A percentile compares a stretch with the other conserved stretches of the same genome.
These are phyloP conservation scores for Veloporphyrellus conicus DNA, from an alignment of 1,284 basidiomycete species.

Conservation along the genomic window DNA sequence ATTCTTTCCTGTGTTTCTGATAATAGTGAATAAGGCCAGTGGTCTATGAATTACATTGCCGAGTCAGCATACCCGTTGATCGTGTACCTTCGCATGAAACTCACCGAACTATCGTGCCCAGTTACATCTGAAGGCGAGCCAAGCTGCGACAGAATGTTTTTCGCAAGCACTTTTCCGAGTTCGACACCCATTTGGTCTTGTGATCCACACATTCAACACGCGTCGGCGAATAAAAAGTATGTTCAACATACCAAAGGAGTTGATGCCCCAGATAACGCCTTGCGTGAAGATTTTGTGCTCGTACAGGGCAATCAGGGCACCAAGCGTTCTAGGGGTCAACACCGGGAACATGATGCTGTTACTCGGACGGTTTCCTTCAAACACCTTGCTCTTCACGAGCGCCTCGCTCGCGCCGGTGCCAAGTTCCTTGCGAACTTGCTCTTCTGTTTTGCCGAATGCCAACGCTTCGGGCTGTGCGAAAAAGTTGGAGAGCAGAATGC, in stretches of 20 bases:
- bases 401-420: slow-evolving; percentile 73
- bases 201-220: slow-evolving; percentile 8
- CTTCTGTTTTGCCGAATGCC: slow-evolving; percentile 96
- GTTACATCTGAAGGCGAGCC: slow-evolving; percentile 77
- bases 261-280: slow-evolving; percentile 97
- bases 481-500: slow-evolving; percentile 96
- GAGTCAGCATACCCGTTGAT: slow-evolving; percentile 7
- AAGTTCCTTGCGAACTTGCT: slow-evolving; percentile 80
- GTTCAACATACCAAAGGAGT: slow-evolving; percentile 76
- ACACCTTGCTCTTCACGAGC: slow-evolving; percentile 95
- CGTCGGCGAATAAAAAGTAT: background rate
- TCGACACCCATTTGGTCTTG: slow-evolving; percentile 94
- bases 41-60: slow-evolving; percentile 57
- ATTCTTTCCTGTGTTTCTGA: slow-evolving; percentile 80
- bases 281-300: slow-evolving; percentile 99
- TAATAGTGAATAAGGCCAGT: slow-evolving; percentile 93
- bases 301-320: slow-evolving; percentile 85
- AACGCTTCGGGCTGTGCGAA: slow-evolving; percentile 97
- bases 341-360: slow-evolving; percentile 95
- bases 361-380: slow-evolving; percentile 95
- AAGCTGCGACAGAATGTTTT: slow-evolving; percentile 90
- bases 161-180: slow-evolving; percentile 94
- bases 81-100: slow-evolving; percentile 29
- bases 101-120: slow-evolving; percentile 88
- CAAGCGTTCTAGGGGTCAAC: slow-evolving; percentile 86